Percentiles rank a stretch among this genome's conserved stretches.
These are phyloP conservation scores for Cercophora newfieldiana DNA, from an alignment of 495 filamentous ascomycete species.

Conservation along the genomic window DNA sequence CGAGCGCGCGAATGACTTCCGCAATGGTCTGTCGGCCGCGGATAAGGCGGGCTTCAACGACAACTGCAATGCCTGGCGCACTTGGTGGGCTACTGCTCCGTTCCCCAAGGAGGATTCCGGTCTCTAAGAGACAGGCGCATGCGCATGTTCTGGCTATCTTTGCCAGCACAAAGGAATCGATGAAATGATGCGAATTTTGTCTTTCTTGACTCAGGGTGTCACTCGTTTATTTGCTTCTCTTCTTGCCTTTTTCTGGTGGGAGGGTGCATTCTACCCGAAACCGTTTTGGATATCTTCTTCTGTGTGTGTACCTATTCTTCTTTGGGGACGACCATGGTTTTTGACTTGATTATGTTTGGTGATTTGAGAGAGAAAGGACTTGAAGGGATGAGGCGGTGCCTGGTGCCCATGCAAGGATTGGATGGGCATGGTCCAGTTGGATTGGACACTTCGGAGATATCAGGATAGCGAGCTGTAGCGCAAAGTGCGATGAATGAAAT, in stretches of 20 bases:
- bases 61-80: conserved; percentile 30
- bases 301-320: background rate
- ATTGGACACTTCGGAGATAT: background rate
- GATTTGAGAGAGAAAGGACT: background rate
- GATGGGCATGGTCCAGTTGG: background rate
- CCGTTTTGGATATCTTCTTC: background rate
- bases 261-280: background rate
- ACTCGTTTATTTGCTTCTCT: background rate
- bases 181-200: background rate
- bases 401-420: background rate
- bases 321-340: background rate
- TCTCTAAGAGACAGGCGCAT: conserved; percentile 16
- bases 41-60: conserved; percentile 24
- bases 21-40: conserved; percentile 18
- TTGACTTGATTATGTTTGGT: background rate
- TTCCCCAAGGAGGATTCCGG: conserved; percentile 33
- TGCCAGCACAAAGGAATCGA: background rate
- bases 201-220: background rate
- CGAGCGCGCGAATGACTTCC: conserved; percentile 40
- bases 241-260: background rate
- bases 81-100: conserved; percentile 27
- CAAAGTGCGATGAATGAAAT: background rate
- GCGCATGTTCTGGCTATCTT: no score
- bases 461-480: background rate
- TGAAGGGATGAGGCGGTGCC: background rate